Evolutionary conservation across 2,329 filamentous ascomycete genomes (phyloP), one percentile per base, ranked within the genome.

Genomic region (Fusarium vanettenii): DNA sequence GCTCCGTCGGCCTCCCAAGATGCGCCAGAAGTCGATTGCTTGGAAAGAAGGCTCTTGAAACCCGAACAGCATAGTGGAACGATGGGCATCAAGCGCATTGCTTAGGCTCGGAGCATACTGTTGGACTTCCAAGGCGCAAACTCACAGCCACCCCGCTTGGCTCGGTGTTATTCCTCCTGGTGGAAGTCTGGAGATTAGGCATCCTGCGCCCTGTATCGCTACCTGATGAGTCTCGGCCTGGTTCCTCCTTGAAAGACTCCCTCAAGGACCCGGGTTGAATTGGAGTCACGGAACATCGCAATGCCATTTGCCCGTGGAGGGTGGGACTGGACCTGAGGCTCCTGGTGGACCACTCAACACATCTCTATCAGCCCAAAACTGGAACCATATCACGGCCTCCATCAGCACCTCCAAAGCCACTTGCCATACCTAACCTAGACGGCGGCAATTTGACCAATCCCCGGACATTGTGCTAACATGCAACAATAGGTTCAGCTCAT

Each of bases 401-500:
- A 50, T 48, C 59, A 14, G 60, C 27, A 43, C 27, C 56, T 37
- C 16, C 33, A 16, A 22, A 29, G 35, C 20, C 33, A n/a, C 25
- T 14, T 41, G 22, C 43, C 37, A n/a, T 50, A 62, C 48, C 33
- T 57, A 62, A 33, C 37, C 48, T 27, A 61, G 59, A 73, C 41
- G 25, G 22, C 13, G 45, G 39, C 45, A 35, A 39, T 31, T 33
- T 56, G 22, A 41, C 56, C 13, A 20, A 25, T 16, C 20, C 14
- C 33, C 6, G 10, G 65, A 33, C 37, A 64, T 20, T 64, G 52
- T 67, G 65, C 80, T 83, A 73, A 83, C 71, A 29, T 27, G 16
- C n/a, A 41, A n/a, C 18, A 4, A 27, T 61, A 84, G 83, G 82
- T 84, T 84, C 80, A 82, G 79, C 81, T 84, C 78, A 81, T 84